A percentile compares a stretch with the other conserved stretches of the same genome.
Evolutionary conservation across 2,329 filamentous ascomycete species (phyloP).

Genomic region (Cytospora piceae): DNA sequence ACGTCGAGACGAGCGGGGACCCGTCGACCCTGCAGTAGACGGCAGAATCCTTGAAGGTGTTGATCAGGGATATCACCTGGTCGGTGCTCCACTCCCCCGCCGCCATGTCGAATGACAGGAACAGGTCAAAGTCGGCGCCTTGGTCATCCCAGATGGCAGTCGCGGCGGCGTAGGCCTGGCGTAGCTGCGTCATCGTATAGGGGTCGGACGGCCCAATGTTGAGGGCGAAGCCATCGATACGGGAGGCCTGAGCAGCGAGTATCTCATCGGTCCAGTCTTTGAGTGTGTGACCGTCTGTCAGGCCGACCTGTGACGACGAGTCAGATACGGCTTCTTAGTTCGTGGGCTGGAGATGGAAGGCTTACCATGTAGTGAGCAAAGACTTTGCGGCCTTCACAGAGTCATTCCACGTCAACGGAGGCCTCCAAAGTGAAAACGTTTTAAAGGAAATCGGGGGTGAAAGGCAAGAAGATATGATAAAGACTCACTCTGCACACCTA

Average conservation of each 20-base stretch:
- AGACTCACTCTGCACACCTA: neutral
- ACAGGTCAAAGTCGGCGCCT: conserved; percentile 39
- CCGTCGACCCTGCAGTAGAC: conserved; percentile 47
- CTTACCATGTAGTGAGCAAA: conserved; percentile 39
- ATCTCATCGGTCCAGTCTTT: conserved; percentile 42
- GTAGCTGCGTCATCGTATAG: conserved; percentile 40
- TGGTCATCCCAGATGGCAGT: conserved; percentile 24
- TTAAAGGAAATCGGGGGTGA: no score
- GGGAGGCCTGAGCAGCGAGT: conserved; percentile 40
- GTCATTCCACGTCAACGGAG: neutral
- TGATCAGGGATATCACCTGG: conserved; percentile 39
- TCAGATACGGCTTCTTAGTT: neutral
- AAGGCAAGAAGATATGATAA: no score
- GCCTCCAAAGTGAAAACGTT: neutral
- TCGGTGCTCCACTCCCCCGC: conserved; percentile 37
- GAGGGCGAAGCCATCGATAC: conserved; percentile 48
- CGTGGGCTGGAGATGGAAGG: neutral
- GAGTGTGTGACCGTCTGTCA: conserved; percentile 38
- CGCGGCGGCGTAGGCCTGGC: conserved; percentile 41
- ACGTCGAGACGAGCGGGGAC: conserved; percentile 54
- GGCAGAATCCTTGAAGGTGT: conserved; percentile 41
- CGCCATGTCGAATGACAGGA: conserved; percentile 43
- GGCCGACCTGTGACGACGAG: conserved; percentile 37
- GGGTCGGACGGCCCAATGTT: conserved; percentile 43
- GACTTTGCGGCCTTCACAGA: conserved; percentile 30